Base-by-base conservation (phyloP, 2,329 filamentous ascomycete species). In the Talaromyces sp. region DNA sequence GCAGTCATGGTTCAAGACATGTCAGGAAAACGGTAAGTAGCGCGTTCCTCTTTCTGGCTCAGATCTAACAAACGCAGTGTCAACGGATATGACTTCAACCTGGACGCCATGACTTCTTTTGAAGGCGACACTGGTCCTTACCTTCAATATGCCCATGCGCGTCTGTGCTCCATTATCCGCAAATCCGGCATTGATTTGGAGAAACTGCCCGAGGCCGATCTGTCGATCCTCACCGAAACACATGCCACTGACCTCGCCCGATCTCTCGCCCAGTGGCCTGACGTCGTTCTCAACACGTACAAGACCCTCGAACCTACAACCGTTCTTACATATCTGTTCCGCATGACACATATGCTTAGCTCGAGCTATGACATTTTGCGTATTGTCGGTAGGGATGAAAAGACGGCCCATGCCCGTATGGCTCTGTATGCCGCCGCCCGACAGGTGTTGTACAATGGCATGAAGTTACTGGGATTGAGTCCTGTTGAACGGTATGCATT, bases 1-100 rank as follows among this genome's bases (percentile, higher is more conserved):
- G 89, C 90, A 71, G 93, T 98, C 71, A 98, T 98, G 92, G 91
- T 96, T 21, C 93, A 98, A 77, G 95, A 98, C 72, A 96, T 98
- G 91, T 89, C 86, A 66, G 95, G 93, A 74, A 98, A 97, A 85
- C 86, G 90, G 88, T 89, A 77, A 65, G 83, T 70, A 19, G 11
- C 26, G 13, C 14, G 9, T 49, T n/a, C 24, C 3, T 17, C 4
- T 26, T 4, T 24, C 79, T 75, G 13, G 70, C 11, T 19, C 13
- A 35, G 31, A 41, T 14, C 43, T 53, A 75, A 74, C 79, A 80
- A 14, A 50, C 19, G 29, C 60, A 82, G 81, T 64, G 80, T 86
- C 71, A 86, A 87, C 75, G 83, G 84, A 68, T 87, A 88, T 72
- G 80, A 83, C 67, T 87, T 87, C 75, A 84, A 87, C 75, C 80